phyloP scores from a whole-genome alignment of 2,329 filamentous ascomycete genomes.

The Aspergillus sp. region DNA sequence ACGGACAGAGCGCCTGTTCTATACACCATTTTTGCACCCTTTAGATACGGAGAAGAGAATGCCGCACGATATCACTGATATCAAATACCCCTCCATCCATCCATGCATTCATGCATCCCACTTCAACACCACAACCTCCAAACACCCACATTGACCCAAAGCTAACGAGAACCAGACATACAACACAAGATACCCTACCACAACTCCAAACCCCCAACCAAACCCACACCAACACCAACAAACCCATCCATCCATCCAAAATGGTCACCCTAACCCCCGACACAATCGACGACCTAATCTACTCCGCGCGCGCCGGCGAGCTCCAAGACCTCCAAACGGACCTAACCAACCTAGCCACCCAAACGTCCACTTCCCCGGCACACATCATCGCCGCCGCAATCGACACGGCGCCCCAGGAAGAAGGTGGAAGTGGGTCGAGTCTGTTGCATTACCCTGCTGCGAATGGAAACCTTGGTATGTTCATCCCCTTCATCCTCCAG shows the following conservation, averaged over 20 bases:
- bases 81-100: background rate
- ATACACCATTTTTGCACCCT: no score
- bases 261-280: slow-evolving; percentile 64
- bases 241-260: background rate
- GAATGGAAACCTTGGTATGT: slow-evolving; percentile 77
- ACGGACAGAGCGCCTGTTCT: no score
- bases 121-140: background rate
- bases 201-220: no score
- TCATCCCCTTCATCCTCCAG: background rate
- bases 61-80: background rate
- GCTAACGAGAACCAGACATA: background rate
- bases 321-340: slow-evolving; percentile 64
- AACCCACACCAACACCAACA: background rate
- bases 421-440: slow-evolving; percentile 50
- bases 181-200: background rate
- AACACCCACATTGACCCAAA: no score
- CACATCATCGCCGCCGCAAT: slow-evolving; percentile 69
- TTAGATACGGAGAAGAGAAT: no score
- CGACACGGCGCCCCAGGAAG: slow-evolving; percentile 76
- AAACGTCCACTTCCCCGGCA: slow-evolving; percentile 61
- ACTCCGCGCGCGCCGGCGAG: slow-evolving; percentile 79
- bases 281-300: slow-evolving; percentile 87
- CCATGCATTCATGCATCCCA: background rate
- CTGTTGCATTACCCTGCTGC: slow-evolving; percentile 86
- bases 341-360: slow-evolving; percentile 62